Evolutionary conservation across 78 protist genomes (phyloP).

Genomic region (Polysphondylium violaceum): DNA sequence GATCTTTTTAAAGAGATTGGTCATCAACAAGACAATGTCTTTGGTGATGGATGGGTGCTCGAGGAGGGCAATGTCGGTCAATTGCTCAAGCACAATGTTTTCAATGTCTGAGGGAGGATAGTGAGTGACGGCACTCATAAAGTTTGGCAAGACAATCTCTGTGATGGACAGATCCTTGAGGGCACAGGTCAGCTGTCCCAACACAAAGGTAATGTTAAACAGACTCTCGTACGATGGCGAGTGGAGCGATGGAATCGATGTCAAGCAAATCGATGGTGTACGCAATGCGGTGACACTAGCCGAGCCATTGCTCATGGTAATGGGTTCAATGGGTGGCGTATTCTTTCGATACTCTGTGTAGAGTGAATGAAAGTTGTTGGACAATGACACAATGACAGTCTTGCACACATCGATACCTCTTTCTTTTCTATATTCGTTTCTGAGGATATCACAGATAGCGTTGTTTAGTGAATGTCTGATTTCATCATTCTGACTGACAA

Average conservation of each 20-base stretch:
- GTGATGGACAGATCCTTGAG: slow-evolving; percentile 34
- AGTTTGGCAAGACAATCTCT: slow-evolving; percentile 7
- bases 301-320: neutral
- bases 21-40: slow-evolving; percentile 30
- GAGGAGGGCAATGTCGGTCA: slow-evolving; percentile 64
- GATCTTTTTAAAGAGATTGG: slow-evolving; percentile 65
- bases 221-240: slow-evolving; percentile 24
- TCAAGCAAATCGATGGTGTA: neutral
- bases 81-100: slow-evolving; percentile 43
- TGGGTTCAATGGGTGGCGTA: neutral
- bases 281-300: slow-evolving; percentile 2
- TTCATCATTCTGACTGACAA: slow-evolving; percentile 2
- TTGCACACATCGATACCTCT: slow-evolving; percentile 38
- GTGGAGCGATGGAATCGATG: neutral
- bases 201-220: slow-evolving; percentile 16
- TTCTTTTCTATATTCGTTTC: slow-evolving; percentile 43
- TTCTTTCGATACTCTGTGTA: slow-evolving; percentile 14
- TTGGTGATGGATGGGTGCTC: slow-evolving; percentile 39
- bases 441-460: slow-evolving; percentile 35
- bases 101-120: slow-evolving; percentile 61
- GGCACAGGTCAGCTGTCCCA: slow-evolving; percentile 50
- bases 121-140: slow-evolving; percentile 24
- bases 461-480: neutral
- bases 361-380: slow-evolving; percentile 22
- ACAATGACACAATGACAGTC: slow-evolving; percentile 13